Conservation (phyloP, 495 filamentous ascomycete genomes). For the Tuber magnatum region DNA sequence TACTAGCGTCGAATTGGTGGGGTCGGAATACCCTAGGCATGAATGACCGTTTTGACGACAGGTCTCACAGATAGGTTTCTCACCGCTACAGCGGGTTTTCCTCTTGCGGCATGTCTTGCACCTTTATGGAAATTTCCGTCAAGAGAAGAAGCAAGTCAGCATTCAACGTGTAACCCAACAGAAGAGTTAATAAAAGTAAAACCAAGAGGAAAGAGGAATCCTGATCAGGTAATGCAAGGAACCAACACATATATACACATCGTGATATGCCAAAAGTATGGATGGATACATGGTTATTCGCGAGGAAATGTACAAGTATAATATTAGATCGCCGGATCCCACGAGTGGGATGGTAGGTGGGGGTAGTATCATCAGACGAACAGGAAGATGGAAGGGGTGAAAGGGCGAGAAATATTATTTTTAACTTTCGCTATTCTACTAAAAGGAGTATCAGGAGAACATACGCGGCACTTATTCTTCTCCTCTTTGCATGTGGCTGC, state of each 20-base stretch:
- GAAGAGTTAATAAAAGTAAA: constrained; percentile 13
- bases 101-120: constrained; percentile 73
- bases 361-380: constrained; percentile 16
- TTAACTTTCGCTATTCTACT: constrained; percentile 15
- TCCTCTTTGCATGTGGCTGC: constrained; percentile 69
- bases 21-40: constrained; percentile 57
- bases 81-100: constrained; percentile 76
- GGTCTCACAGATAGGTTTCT: constrained; percentile 66
- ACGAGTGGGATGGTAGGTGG: constrained; percentile 12
- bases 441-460: constrained; percentile 38
- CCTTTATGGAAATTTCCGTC: constrained; percentile 43
- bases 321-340: constrained; percentile 23
- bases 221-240: constrained; percentile 10
- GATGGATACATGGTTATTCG: constrained; percentile 23
- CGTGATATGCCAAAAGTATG: not conserved
- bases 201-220: constrained; percentile 14
- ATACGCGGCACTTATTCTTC: constrained; percentile 75
- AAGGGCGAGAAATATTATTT: constrained; percentile 18
- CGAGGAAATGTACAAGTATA: constrained; percentile 20
- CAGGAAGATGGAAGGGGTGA: constrained; percentile 28
- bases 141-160: constrained; percentile 34
- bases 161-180: constrained; percentile 27
- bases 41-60: constrained; percentile 67
- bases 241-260: constrained; percentile 9
- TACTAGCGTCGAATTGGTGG: constrained; percentile 25